These are phyloP conservation scores for Clarireedia homoeocarpa DNA, from an alignment of 2,329 filamentous ascomycete species.

Conservation along the genomic window DNA sequence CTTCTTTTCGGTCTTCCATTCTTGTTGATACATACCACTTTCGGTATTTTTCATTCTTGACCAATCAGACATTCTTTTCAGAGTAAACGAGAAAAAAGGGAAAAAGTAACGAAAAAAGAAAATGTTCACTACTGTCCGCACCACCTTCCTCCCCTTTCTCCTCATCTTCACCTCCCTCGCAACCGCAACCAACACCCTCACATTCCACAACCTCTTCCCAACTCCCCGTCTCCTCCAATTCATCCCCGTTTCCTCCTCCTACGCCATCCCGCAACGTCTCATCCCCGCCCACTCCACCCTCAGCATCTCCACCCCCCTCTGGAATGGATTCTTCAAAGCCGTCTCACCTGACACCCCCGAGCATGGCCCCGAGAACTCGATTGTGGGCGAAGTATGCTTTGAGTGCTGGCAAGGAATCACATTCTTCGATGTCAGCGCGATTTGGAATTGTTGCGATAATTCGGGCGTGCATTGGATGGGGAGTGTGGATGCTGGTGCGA, in stretches of 20 bases:
- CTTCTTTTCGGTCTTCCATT: too few relatives aligned
- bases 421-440: slow-evolving; percentile 1
- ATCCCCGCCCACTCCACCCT: not conserved
- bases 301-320: not conserved
- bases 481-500: not conserved
- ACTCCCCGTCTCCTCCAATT: not conserved
- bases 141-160: not conserved
- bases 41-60: too few relatives aligned
- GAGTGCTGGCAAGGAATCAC: not conserved
- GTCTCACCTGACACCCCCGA: not conserved
- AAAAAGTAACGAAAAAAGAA: too few relatives aligned
- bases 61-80: too few relatives aligned
- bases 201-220: slow-evolving; percentile 2
- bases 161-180: not conserved
- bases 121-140: too few relatives aligned
- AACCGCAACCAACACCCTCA: not conserved
- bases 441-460: slow-evolving; percentile 2
- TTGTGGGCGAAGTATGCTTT: not conserved
- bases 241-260: not conserved
- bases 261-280: not conserved
- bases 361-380: not conserved
- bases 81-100: too few relatives aligned
- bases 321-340: not conserved
- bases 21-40: too few relatives aligned
- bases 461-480: slow-evolving; percentile 4